These are phyloP conservation scores for Coemansia sp. DNA, from an alignment of 192 early-diverging fungal species.

Conservation along the genomic window DNA sequence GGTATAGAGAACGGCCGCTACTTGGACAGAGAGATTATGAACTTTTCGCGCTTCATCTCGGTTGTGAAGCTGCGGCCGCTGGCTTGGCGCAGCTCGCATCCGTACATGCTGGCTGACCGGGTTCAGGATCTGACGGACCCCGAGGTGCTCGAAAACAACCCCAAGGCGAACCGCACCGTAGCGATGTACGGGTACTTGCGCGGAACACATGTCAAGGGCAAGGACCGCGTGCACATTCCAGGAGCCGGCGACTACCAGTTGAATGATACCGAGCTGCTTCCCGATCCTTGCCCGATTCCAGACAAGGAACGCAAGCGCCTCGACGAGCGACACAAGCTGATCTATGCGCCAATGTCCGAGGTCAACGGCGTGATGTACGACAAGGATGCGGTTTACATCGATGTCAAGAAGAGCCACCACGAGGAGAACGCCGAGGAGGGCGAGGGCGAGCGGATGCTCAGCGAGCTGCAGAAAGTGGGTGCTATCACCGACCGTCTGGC, in stretches of 20 bases:
- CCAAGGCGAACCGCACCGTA: constrained; percentile 88
- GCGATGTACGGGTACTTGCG: constrained; percentile 94
- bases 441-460: constrained; percentile 89
- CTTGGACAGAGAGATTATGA: constrained; percentile 89
- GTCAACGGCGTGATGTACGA: constrained; percentile 99
- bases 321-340: constrained; percentile 92
- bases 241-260: constrained; percentile 89
- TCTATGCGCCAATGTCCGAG: constrained; percentile 98
- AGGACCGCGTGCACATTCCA: constrained; percentile 90
- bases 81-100: constrained; percentile 95
- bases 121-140: constrained; percentile 96
- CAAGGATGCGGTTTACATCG: constrained; percentile 98
- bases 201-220: constrained; percentile 89
- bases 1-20: constrained; percentile 94
- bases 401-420: constrained; percentile 70
- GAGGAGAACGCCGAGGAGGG: constrained; percentile 59
- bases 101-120: constrained; percentile 96
- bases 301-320: constrained; percentile 87
- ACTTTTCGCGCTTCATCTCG: constrained; percentile 96
- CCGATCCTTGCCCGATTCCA: constrained; percentile 97
- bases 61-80: constrained; percentile 97
- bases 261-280: constrained; percentile 68
- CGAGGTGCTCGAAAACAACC: constrained; percentile 71
- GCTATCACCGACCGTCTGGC: constrained; percentile 41
- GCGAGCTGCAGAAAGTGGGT: constrained; percentile 82